phyloP scores from a whole-genome alignment of 1,284 basidiomycete genomes.

The Gymnopus androsaceus region DNA sequence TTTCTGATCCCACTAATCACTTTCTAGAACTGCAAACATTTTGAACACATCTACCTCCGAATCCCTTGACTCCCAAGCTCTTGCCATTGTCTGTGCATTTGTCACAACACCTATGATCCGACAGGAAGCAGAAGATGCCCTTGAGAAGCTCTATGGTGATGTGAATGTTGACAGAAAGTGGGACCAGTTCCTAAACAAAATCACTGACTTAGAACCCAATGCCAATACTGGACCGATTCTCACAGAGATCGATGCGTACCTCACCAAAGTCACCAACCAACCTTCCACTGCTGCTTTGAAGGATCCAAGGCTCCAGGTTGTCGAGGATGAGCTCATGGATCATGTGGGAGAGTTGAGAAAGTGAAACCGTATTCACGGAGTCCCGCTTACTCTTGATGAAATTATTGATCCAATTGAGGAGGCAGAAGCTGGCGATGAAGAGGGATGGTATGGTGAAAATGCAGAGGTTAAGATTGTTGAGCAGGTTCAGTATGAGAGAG shows the following conservation, averaged over 20 bases:
- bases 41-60: background rate
- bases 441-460: constrained; percentile 18
- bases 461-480: constrained; percentile 24
- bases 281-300: background rate
- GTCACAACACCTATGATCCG: background rate
- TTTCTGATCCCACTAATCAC: no score
- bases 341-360: constrained; percentile 5
- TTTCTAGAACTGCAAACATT: no score
- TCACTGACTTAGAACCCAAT: background rate
- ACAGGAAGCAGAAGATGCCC: background rate
- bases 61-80: background rate
- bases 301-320: constrained; percentile 9
- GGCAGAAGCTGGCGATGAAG: constrained; percentile 19
- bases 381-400: constrained; percentile 22
- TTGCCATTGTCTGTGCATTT: no score
- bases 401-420: constrained; percentile 25
- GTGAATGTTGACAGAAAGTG: background rate
- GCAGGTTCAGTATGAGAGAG: background rate
- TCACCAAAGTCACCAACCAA: background rate
- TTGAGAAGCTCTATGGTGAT: background rate
- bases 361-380: constrained; percentile 18
- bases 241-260: background rate
- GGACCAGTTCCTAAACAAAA: background rate
- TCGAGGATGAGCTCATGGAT: constrained; percentile 8
- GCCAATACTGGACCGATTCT: background rate